Base-by-base conservation (phyloP, 768 basidiomycete species). In the Leucogyrophana mollusca region DNA sequence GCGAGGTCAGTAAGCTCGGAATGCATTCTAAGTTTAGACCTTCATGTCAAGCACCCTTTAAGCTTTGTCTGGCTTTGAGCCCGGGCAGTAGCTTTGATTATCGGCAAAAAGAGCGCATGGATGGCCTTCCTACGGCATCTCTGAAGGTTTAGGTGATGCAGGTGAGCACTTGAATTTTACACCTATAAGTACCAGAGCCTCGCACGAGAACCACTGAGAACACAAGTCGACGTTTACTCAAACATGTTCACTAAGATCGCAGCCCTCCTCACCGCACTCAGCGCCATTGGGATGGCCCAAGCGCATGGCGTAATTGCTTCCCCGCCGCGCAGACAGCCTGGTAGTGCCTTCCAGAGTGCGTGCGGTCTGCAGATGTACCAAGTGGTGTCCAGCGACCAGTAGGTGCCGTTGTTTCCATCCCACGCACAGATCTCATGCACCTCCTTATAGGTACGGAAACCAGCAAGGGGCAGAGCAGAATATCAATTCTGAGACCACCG, bases 241-340 rank as follows among this genome's bases (percentile, higher is more conserved):
- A 18, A 5, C 10, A 68, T 71, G 6, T 76, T 60, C 23, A 72
- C 73, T 51, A 74, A 73, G 51, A 30, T 62, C 10, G 14, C 39
- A 23, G 46, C 52, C 10, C 20, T 32, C 36, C 38, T 53, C 9
- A 27, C 53, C 2, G n/a, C 35, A 7, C 16, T 21, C 35, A 16
- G 35, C 20, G 20, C 20, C n/a, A n/a, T 37, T 16, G 20, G 35
- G 9, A 17, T 47, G 34, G 62, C 44, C 16, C 34, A 51, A 6
- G 63, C 51, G 3, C 66, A 68, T 50, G 66, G 58, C 16, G 46
- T 59, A 9, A 56, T 68, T 6, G 60, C 65, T 21, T 56, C 54
- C 9, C 66, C 66, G 10, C 47, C 54, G 21, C 64, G 65, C 27
- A 60, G 65, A 21, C 54, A 45, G 33, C 43, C 43, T 34, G 69